Percentiles rank a stretch among this genome's conserved stretches.
Evolutionary conservation across 1,284 basidiomycete species (phyloP).

Genomic region (Ustilago hordei): DNA sequence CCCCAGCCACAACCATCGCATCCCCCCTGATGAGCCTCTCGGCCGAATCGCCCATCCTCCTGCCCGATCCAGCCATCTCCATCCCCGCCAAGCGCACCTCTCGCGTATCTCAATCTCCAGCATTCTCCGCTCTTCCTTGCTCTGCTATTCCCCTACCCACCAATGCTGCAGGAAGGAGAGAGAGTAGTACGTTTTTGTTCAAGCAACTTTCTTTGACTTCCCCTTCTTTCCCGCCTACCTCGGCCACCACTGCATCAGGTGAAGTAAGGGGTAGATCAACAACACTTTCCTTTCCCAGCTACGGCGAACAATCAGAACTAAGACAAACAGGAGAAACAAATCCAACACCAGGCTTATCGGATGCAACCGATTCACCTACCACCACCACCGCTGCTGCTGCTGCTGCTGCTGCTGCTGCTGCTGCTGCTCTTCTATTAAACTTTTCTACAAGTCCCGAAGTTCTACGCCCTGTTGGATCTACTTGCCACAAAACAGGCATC

Average conservation of each 20-base stretch:
- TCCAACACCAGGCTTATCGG: slow-evolving; percentile 26
- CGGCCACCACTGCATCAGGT: not conserved
- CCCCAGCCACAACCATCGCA: slow-evolving; percentile 39
- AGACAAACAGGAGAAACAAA: slow-evolving; percentile 9
- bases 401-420: slow-evolving; percentile 31
- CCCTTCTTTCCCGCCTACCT: slow-evolving; percentile 25
- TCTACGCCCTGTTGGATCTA: slow-evolving; percentile 33
- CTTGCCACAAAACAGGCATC: not conserved
- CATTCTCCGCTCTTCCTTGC: slow-evolving; percentile 22
- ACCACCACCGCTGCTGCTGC: slow-evolving; percentile 17
- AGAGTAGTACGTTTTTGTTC: slow-evolving; percentile 43
- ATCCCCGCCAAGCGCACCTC: slow-evolving; percentile 18
- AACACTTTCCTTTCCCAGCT: slow-evolving; percentile 21
- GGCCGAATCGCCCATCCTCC: slow-evolving; percentile 55
- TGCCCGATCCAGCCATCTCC: slow-evolving; percentile 30
- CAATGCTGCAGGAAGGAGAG: slow-evolving; percentile 17
- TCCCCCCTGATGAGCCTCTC: slow-evolving; percentile 59
- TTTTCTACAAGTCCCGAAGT: slow-evolving; percentile 57
- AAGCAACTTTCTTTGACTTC: slow-evolving; percentile 43
- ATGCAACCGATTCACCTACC: slow-evolving; percentile 20
- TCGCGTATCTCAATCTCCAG: slow-evolving; percentile 18
- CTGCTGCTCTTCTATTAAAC: slow-evolving; percentile 47
- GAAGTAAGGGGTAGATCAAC: slow-evolving; percentile 10
- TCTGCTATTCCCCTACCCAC: slow-evolving; percentile 27
- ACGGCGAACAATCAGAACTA: slow-evolving; percentile 39